Base-by-base conservation (phyloP, 2,329 filamentous ascomycete species). In the Claviceps sp. region DNA sequence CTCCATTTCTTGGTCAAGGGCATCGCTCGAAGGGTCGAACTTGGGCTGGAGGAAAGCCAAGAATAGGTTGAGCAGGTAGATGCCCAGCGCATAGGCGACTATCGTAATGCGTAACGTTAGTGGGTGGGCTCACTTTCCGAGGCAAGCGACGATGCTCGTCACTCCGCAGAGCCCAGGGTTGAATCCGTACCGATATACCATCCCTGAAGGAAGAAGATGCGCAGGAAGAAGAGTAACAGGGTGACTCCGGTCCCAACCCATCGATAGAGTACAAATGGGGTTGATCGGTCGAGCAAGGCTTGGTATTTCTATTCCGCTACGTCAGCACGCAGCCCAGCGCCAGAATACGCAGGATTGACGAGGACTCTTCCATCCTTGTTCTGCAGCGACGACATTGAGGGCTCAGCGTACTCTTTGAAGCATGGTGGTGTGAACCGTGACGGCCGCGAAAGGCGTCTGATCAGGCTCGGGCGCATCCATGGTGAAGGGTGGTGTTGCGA, bases 21-120 rank as follows among this genome's bases (percentile, higher is more conserved):
- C 77, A 66, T 95, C 91, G 65, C 93, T 88, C 58, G 89, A 95
- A 52, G 93, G 93, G 73, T 98, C 93, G 75, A 98, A 97, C 75
- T 98, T 98, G 62, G 93, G 93, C 65, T 91, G 88, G 52, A 98
- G 79, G 76, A 98, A 98, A 61, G 93, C 93, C 67, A 98, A 88
- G 79, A 98, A 98, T 55, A 98, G 83, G 73, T 98, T 98, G 56
- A 98, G 84, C 47, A 98, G 86, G 76, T 98, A 98, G 71, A 98
- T 98, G 61, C 91, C 93, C 52, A 98, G 83, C 40, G 91, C 93
- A 71, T 98, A 98, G 60, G 90, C 91, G 62, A 98, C 93, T 95
- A 37, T 37, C 4, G n/a, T 44, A 7, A 37, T 18, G 42, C 48
- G 40, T 18, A 14, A n/a, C 22, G 26, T 50, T 30, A 50, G 48